Percentiles rank a stretch among this genome's conserved stretches.
phyloP scores from a whole-genome alignment of 2,329 filamentous ascomycete species.

The Colletotrichum cuscutae region DNA sequence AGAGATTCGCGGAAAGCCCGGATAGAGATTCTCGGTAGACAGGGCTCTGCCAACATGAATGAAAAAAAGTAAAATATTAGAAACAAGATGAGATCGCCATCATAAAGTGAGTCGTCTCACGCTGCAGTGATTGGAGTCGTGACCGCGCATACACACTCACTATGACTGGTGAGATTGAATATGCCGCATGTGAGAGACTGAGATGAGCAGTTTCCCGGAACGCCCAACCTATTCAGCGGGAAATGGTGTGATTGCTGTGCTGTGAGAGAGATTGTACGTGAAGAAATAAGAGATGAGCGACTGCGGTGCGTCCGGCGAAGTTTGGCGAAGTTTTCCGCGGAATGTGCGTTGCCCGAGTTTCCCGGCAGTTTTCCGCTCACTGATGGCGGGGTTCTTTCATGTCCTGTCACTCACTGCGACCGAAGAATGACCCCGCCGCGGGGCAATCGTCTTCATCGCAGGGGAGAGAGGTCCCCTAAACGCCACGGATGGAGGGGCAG shows the following conservation, averaged over 20 bases:
- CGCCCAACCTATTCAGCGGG: neutral
- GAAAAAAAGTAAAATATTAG: neutral
- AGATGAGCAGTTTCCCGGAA: neutral
- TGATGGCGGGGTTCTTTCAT: conserved; percentile 12
- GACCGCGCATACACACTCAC: too few species aligned
- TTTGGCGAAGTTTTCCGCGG: conserved; percentile 21
- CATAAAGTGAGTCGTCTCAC: neutral
- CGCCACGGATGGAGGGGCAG: conserved; percentile 3
- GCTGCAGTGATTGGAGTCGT: neutral
- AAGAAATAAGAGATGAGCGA: neutral
- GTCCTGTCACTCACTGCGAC: neutral
- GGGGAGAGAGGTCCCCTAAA: neutral
- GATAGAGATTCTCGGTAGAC: neutral
- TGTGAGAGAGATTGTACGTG: neutral
- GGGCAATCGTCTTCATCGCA: neutral
- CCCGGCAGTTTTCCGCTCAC: conserved; percentile 6
- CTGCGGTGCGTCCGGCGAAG: conserved; percentile 16
- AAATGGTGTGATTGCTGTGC: neutral
- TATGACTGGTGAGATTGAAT: too few species aligned
- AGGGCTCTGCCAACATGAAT: neutral
- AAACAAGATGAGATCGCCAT: too few species aligned
- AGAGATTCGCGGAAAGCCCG: neutral
- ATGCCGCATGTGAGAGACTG: too few species aligned
- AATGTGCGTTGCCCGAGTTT: neutral
- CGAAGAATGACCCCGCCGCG: conserved; percentile 1